Evolutionary conservation across 345 rosid species (phyloP), one percentile per base, ranked within the genome.

Genomic region (Cardamine chenopodiifolia): DNA sequence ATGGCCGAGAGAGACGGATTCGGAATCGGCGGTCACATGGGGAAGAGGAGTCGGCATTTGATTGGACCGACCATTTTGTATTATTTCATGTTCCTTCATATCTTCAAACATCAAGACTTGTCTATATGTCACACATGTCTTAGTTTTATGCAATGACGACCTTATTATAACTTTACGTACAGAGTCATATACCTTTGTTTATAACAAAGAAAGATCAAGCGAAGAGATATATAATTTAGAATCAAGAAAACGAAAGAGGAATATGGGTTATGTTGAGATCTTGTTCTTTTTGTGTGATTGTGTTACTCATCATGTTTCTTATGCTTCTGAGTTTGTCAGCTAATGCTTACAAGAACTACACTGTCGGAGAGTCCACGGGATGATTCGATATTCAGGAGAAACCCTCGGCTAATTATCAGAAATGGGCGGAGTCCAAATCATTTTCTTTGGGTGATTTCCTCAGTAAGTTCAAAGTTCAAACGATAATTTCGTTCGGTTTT

Each of bases 391-490:
- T 3, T 23, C 80, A 72, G 42, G 82, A 84, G 71, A 90, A 84
- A 77, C 83, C 93, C 7, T 76, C 28, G 20, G 86, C 81, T 0
- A 72, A 92, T 74, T 92, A 89, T 81, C 96, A 86, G 81, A 88
- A 90, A 83, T 95, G 99, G 99, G 91, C 93, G 5, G 84, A 74
- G 73, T 72, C 78, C 71, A 89, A 90, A 69, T 75, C 76, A 71
- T 95, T 95, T 86, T 81, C 85, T 76, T 65, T 95, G 75, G 99
- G 99, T 65, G 98, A 95, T 86, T 90, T 95, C 78, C 96, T 95
- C 76, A 73, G 99, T 92, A 90, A 84, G 93, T 44, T 44, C 9
- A 44, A n/a, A n/a, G n/a, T 12, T n/a, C 48, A n/a, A n/a, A n/a
- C n/a, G 19, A 15, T 44, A 15, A 6, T 44, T 44, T 44, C 2